A percentile compares a stretch with the other conserved stretches of the same genome.
These are phyloP conservation scores for Aspergillus olivimuriae DNA, from an alignment of 495 filamentous ascomycete genomes.

Conservation along the genomic window DNA sequence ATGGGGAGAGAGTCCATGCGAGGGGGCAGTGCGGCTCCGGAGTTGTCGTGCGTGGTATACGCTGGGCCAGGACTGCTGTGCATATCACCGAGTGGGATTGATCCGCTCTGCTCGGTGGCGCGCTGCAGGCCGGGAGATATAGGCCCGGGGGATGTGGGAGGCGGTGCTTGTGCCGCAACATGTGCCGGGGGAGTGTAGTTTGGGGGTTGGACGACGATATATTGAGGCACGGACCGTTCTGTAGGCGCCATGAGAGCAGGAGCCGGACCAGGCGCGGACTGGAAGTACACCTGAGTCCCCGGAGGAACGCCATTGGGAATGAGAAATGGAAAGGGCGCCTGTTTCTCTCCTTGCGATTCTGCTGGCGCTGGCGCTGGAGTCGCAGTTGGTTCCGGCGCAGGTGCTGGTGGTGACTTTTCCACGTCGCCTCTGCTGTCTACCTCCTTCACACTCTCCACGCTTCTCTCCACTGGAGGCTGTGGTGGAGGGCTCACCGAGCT, in stretches of 20 bases:
- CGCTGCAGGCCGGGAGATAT: slow-evolving; percentile 37
- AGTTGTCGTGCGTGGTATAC: slow-evolving; percentile 17
- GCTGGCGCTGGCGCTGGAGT: background rate
- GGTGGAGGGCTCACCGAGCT: too few species aligned
- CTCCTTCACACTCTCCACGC: too few species aligned
- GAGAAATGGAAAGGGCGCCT: slow-evolving; percentile 5
- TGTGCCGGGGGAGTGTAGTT: too few species aligned
- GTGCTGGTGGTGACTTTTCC: background rate
- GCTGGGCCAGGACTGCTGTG: slow-evolving; percentile 29
- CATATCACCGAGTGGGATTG: slow-evolving; percentile 43
- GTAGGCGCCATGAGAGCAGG: slow-evolving; percentile 12
- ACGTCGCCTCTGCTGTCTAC: background rate
- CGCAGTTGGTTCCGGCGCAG: background rate
- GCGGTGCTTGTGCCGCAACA: background rate
- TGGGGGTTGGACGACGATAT: slow-evolving; percentile 25
- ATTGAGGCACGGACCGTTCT: slow-evolving; percentile 22
- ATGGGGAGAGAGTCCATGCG: slow-evolving; percentile 18
- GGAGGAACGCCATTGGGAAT: slow-evolving; percentile 1
- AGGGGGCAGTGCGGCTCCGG: slow-evolving; percentile 18
- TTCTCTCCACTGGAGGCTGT: too few species aligned
- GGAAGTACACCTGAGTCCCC: slow-evolving; percentile 7
- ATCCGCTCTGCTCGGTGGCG: slow-evolving; percentile 33
- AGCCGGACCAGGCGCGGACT: slow-evolving; percentile 7
- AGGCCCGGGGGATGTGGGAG: slow-evolving; percentile 20
- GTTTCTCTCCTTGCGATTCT: background rate